phyloP scores from a whole-genome alignment of 176 grass and related monocot genomes.

The Hyparrhenia diplandra region DNA sequence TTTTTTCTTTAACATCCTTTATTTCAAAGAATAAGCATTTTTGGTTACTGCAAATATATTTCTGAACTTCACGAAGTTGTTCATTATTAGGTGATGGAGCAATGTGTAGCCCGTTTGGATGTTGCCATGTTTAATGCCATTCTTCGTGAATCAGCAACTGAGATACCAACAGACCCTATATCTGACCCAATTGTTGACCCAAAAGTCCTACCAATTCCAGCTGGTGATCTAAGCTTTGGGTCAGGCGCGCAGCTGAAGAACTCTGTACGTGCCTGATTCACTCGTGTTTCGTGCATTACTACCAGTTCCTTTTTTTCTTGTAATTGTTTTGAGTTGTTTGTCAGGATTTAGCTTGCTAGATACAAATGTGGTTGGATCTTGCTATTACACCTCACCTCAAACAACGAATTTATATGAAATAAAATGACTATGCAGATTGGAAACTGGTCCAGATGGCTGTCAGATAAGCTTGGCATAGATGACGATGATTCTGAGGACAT shows the following conservation, averaged over 20 bases:
- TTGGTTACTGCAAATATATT: constrained; percentile 19
- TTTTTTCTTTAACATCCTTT: constrained; percentile 20
- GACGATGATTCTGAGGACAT: constrained; percentile 40
- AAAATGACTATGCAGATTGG: constrained; percentile 65
- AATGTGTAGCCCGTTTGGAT: constrained; percentile 83
- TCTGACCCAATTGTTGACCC: constrained; percentile 86
- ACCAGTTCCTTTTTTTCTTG: neutral
- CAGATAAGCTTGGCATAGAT: constrained; percentile 61
- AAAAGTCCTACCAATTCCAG: constrained; percentile 89
- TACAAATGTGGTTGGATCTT: constrained; percentile 1
- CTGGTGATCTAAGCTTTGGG: constrained; percentile 91
- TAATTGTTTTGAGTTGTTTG: neutral
- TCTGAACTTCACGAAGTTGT: constrained; percentile 1
- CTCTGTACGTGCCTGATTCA: constrained; percentile 53
- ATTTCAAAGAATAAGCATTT: neutral
- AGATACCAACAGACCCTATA: constrained; percentile 92
- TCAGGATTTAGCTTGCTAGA: constrained; percentile 20
- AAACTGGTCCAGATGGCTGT: constrained; percentile 95
- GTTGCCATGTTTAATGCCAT: constrained; percentile 99
- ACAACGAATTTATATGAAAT: constrained; percentile 27
- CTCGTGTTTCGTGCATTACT: constrained; percentile 16
- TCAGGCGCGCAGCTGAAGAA: constrained; percentile 96
- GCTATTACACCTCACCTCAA: constrained; percentile 5
- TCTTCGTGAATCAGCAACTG: constrained; percentile 73
- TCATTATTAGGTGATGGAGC: constrained; percentile 86